A percentile compares a stretch with the other conserved stretches of the same genome.
Conservation (phyloP, 352 stramenopile species). For the Phytophthora litchii region DNA sequence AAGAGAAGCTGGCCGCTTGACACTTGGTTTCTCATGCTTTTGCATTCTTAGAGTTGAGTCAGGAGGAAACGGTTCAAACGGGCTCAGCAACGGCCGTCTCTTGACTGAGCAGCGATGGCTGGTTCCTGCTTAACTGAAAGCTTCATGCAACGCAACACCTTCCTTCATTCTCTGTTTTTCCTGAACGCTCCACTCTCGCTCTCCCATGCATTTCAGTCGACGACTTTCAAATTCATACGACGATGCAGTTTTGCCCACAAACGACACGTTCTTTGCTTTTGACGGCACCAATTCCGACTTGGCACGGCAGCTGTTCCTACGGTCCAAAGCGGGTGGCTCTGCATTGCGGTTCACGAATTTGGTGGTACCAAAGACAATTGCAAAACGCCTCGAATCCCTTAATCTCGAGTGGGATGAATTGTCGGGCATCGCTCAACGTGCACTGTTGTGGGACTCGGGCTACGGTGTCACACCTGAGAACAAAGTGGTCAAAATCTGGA, state of each 20-base stretch:
- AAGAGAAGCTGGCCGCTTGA: no score
- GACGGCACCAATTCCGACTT: conserved; percentile 43
- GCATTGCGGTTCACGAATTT: conserved; percentile 7
- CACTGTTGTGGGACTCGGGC: conserved; percentile 38
- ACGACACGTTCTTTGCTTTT: conserved; percentile 33
- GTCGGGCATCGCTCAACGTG: conserved; percentile 29
- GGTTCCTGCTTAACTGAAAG: conserved; percentile 12
- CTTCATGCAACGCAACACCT: neutral
- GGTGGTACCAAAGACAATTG: conserved; percentile 3
- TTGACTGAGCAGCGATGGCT: conserved; percentile 11
- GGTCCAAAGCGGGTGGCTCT: conserved; percentile 11
- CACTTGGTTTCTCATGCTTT: no score
- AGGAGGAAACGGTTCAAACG: conserved; percentile 9
- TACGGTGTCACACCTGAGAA: conserved; percentile 21
- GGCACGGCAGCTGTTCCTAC: conserved; percentile 35
- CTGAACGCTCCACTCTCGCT: neutral
- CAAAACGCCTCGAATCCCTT: conserved; percentile 11
- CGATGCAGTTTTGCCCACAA: conserved; percentile 17
- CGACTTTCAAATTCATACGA: neutral
- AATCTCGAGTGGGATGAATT: conserved; percentile 22
- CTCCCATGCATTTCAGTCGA: conserved; percentile 9
- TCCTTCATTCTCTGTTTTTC: conserved; percentile 7
- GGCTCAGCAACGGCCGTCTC: conserved; percentile 9
- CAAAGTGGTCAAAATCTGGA: conserved; percentile 31
- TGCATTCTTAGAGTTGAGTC: neutral